Evolutionary conservation across 148 eudicot genomes (phyloP).

Genomic region (Nepenthes gracilis): DNA sequence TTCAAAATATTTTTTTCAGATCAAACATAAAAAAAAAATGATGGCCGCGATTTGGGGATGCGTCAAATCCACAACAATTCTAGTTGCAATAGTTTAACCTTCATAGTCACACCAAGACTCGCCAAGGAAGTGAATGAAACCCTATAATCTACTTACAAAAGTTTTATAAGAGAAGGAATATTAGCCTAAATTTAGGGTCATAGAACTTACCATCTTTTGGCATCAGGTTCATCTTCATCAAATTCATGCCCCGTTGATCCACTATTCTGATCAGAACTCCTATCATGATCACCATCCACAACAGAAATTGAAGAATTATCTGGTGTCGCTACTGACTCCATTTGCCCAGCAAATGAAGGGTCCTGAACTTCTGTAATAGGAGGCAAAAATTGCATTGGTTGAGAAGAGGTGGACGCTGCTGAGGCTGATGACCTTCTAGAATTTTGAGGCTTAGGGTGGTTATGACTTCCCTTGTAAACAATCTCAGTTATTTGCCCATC

Average conservation of each 20-base stretch:
- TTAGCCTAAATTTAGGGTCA: not conserved
- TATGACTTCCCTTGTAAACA: constrained; percentile 68
- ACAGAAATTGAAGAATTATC: constrained; percentile 63
- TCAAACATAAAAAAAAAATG: no score
- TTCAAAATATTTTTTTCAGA: no score
- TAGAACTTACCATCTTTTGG: constrained; percentile 53
- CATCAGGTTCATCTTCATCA: constrained; percentile 45
- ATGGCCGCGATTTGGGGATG: no score
- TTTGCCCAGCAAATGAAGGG: constrained; percentile 30
- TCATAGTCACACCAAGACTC: no score
- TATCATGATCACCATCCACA: constrained; percentile 50
- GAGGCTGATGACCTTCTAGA: constrained; percentile 43
- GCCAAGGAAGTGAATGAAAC: not conserved
- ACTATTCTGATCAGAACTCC: constrained; percentile 30
- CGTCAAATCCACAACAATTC: no score
- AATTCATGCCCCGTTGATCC: constrained; percentile 38
- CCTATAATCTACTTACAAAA: not conserved
- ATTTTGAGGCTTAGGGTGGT: constrained; percentile 66
- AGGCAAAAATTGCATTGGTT: constrained; percentile 16
- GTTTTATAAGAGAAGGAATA: no score
- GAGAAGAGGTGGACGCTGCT: not conserved
- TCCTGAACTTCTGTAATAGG: constrained; percentile 24
- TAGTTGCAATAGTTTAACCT: no score
- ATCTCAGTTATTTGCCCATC: constrained; percentile 70
- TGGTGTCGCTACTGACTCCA: constrained; percentile 51